These are phyloP conservation scores for Penicillium crustosum DNA, from an alignment of 2,329 filamentous ascomycete genomes.

Conservation along the genomic window DNA sequence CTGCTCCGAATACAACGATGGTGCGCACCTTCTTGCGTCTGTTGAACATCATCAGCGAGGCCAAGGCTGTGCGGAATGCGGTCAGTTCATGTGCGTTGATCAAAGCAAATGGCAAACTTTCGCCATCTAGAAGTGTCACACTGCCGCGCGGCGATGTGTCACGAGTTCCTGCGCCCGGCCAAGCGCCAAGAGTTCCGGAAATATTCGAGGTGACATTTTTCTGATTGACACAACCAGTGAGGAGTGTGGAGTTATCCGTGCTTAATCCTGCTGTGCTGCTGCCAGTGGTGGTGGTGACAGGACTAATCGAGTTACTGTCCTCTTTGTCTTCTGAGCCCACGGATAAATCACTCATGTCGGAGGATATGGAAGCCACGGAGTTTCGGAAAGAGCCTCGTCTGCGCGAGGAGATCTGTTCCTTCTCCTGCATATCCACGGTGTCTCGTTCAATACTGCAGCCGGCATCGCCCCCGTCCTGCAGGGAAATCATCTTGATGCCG, in stretches of 20 bases:
- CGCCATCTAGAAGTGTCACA: conserved; percentile 59
- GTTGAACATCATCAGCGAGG: conserved; percentile 60
- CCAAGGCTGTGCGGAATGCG: conserved; percentile 67
- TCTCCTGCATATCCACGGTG: conserved; percentile 16
- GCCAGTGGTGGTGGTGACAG: conserved; percentile 7
- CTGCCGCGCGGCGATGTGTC: conserved; percentile 56
- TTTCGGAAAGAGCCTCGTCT: conserved; percentile 24
- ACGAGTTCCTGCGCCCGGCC: conserved; percentile 36
- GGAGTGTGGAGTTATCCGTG: conserved; percentile 31
- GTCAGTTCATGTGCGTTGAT: conserved; percentile 69
- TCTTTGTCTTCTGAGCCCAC: conserved; percentile 31
- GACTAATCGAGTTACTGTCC: background rate
- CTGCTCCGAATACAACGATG: conserved; percentile 81
- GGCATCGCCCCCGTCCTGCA: conserved; percentile 40
- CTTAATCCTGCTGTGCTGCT: conserved; percentile 10
- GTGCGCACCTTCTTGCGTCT: conserved; percentile 69
- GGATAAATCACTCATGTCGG: conserved; percentile 37
- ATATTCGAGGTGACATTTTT: conserved; percentile 28
- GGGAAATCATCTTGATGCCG: conserved; percentile 65
- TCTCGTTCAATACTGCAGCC: conserved; percentile 38
- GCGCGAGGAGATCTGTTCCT: conserved; percentile 16
- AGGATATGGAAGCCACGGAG: conserved; percentile 38
- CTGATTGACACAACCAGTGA: conserved; percentile 33
- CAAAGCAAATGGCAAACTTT: conserved; percentile 60
- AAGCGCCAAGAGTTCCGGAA: conserved; percentile 34